These are phyloP conservation scores for Penicillium janthinellum DNA, from an alignment of 2,329 filamentous ascomycete genomes.

Conservation along the genomic window DNA sequence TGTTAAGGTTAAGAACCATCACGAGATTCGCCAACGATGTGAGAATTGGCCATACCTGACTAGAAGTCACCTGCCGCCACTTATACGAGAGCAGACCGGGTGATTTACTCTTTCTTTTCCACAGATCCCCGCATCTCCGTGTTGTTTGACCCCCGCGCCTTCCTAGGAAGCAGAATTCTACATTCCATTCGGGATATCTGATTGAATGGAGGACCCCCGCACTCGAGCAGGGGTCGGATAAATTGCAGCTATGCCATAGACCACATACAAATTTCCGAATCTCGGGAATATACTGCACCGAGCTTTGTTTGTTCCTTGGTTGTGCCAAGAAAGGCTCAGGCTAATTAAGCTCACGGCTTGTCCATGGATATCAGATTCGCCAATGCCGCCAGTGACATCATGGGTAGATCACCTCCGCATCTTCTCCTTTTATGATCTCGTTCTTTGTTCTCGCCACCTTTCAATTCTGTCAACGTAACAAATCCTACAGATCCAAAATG, in stretches of 20 bases:
- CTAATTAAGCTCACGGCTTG: slow-evolving; percentile 5
- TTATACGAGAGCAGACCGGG: neutral
- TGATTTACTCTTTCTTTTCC: neutral
- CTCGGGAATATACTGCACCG: neutral
- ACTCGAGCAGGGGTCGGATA: neutral
- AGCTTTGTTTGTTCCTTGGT: neutral
- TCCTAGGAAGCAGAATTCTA: neutral
- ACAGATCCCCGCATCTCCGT: neutral
- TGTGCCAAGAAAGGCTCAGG: neutral
- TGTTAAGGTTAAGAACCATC: neutral
- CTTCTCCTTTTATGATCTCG: neutral
- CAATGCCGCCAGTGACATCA: slow-evolving; percentile 22
- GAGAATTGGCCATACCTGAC: neutral
- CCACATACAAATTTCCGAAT: neutral
- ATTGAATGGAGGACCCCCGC: slow-evolving; percentile 12
- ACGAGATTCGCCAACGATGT: neutral
- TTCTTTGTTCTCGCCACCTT: neutral
- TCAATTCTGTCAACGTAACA: neutral
- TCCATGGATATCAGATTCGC: slow-evolving; percentile 2
- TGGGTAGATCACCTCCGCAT: slow-evolving; percentile 9
- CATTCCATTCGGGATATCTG: neutral
- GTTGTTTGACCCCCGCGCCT: neutral
- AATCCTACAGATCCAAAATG: slow-evolving; percentile 6
- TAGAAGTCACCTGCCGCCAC: neutral
- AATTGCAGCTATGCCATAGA: neutral